Evolutionary conservation across 2,329 filamentous ascomycete species (phyloP).

Genomic region (Colletotrichum spinosum): DNA sequence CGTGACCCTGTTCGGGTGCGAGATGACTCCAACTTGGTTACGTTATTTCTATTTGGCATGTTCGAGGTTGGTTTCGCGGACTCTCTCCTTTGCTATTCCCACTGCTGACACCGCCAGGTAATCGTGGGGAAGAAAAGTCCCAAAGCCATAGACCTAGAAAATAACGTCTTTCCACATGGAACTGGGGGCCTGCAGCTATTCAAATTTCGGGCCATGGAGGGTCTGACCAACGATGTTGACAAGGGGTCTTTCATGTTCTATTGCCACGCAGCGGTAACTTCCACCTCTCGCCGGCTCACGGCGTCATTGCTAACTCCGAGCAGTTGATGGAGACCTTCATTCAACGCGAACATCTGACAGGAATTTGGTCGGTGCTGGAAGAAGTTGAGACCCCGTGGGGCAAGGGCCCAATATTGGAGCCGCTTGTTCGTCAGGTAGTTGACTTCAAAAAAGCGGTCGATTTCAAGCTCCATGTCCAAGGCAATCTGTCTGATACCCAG

Average conservation of each 20-base stretch:
- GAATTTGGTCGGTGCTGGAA: constrained; percentile 26
- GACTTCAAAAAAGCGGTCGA: constrained; percentile 24
- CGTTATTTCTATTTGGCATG: constrained; percentile 29
- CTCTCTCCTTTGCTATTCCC: background rate
- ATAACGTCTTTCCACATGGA: constrained; percentile 16
- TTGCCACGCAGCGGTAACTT: constrained; percentile 23
- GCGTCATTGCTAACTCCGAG: background rate
- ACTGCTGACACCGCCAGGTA: background rate
- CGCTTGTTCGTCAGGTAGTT: constrained; percentile 12
- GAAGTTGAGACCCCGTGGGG: constrained; percentile 12
- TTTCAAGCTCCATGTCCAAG: constrained; percentile 6
- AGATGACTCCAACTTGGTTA: constrained; percentile 25
- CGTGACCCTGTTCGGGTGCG: background rate
- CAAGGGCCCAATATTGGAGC: constrained; percentile 14
- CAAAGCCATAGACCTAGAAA: constrained; percentile 20
- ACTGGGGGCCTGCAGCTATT: constrained; percentile 27
- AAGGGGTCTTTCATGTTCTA: constrained; percentile 23
- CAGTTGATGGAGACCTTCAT: constrained; percentile 33
- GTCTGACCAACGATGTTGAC: constrained; percentile 25
- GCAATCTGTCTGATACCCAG: background rate
- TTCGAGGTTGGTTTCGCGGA: constrained; percentile 17
- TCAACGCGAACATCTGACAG: constrained; percentile 16
- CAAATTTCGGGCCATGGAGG: constrained; percentile 25
- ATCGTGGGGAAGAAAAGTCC: constrained; percentile 18
- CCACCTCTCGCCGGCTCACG: no score